phyloP scores from a whole-genome alignment of 164 flowering plant genomes.

The Annona squamosa region DNA sequence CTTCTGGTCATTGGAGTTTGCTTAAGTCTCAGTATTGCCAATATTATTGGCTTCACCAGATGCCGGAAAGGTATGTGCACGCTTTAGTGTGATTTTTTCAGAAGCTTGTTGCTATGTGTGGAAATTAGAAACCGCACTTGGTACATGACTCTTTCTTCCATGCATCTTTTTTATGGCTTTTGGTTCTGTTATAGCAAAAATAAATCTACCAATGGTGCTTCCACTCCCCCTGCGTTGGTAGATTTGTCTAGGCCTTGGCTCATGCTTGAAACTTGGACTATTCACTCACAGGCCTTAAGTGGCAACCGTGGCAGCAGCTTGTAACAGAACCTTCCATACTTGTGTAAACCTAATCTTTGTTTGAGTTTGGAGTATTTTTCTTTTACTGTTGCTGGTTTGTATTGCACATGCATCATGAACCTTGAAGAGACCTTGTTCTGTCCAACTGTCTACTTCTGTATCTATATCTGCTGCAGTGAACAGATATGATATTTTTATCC shows the following conservation, averaged over 20 bases:
- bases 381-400: not conserved
- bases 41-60: slow-evolving; percentile 88
- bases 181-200: not conserved
- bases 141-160: not conserved
- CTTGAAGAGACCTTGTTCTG: not conserved
- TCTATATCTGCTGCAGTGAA: not conserved
- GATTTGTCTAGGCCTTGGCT: not conserved
- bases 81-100: not conserved
- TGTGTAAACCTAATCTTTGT: too few relatives aligned
- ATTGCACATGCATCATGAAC: not conserved
- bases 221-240: not conserved
- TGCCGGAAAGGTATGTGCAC: slow-evolving; percentile 78
- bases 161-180: not conserved
- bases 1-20: slow-evolving; percentile 89
- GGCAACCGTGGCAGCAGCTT: too few relatives aligned
- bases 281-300: too few relatives aligned
- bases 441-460: not conserved
- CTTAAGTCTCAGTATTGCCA: slow-evolving; percentile 83
- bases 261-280: not conserved
- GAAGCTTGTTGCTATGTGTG: not conserved
- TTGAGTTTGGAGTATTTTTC: not conserved
- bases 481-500: not conserved
- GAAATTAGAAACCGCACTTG: not conserved
- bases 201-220: not conserved
- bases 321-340: too few relatives aligned